phyloP scores from a whole-genome alignment of 2,329 filamentous ascomycete genomes.

The Corynespora cassiicola region DNA sequence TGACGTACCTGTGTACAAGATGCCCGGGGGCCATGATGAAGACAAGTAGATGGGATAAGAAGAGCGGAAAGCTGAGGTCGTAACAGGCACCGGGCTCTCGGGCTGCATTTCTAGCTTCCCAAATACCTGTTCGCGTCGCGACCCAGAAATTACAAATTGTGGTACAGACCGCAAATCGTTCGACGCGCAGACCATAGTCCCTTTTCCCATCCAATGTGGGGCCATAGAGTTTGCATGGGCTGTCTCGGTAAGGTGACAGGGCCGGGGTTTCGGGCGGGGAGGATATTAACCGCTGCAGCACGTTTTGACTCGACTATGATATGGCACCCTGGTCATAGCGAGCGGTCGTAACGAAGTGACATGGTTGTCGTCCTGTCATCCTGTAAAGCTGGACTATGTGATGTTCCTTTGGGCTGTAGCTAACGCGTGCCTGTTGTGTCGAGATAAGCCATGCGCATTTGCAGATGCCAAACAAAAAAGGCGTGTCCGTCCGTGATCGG shows the following conservation, averaged over 20 bases:
- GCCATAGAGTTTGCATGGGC: neutral
- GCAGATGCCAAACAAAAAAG: too few species aligned
- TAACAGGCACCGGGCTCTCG: neutral
- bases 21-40: slow-evolving; percentile 10
- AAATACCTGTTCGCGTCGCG: neutral
- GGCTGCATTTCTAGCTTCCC: slow-evolving; percentile 5
- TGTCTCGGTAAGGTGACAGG: slow-evolving; percentile 1
- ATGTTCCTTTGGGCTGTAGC: too few species aligned
- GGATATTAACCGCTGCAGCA: slow-evolving; percentile 14
- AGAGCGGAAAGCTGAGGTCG: neutral
- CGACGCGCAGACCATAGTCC: neutral
- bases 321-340: too few species aligned
- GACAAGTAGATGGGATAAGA: neutral
- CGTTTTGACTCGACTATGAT: too few species aligned
- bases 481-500: too few species aligned
- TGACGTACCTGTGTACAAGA: slow-evolving; percentile 20
- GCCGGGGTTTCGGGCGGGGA: slow-evolving; percentile 2
- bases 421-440: too few species aligned
- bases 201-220: slow-evolving; percentile 6
- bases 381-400: too few species aligned
- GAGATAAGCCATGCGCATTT: too few species aligned
- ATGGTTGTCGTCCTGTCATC: too few species aligned
- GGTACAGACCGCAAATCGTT: too few species aligned
- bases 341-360: too few species aligned
- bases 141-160: too few species aligned